phyloP scores from a whole-genome alignment of 1,284 basidiomycete genomes.

The Schizophyllum amplum region DNA sequence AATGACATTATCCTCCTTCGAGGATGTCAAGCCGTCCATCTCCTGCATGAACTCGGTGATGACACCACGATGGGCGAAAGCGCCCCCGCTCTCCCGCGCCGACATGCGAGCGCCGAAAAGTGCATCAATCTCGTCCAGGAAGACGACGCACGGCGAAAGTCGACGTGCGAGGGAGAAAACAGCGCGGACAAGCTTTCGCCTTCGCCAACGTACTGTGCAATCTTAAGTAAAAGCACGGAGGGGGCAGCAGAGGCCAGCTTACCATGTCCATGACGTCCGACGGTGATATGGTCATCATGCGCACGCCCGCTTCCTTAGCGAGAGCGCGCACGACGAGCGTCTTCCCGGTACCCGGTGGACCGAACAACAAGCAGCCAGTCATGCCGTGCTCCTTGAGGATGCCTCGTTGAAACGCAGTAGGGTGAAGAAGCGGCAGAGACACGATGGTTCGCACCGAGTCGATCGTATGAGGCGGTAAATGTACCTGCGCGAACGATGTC shows the following conservation, averaged over 20 bases:
- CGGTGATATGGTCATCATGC: slow-evolving; percentile 80
- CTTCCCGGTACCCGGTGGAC: slow-evolving; percentile 90
- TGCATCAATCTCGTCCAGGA: slow-evolving; percentile 94
- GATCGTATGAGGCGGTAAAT: slow-evolving; percentile 77
- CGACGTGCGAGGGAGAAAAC: slow-evolving; percentile 86
- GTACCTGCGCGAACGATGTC: slow-evolving; percentile 84
- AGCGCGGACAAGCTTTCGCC: slow-evolving; percentile 88
- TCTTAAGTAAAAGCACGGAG: slow-evolving; percentile 10
- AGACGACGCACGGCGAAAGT: slow-evolving; percentile 89
- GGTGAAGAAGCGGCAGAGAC: slow-evolving; percentile 85
- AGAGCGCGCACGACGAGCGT: slow-evolving; percentile 86
- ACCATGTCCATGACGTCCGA: slow-evolving; percentile 90
- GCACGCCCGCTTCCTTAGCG: slow-evolving; percentile 84
- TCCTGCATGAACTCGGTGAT: slow-evolving; percentile 98
- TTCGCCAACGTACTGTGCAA: slow-evolving; percentile 79
- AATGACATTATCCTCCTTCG: slow-evolving; percentile 76
- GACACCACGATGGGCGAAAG: slow-evolving; percentile 75
- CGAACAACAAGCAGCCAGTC: slow-evolving; percentile 83
- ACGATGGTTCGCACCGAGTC: slow-evolving; percentile 88
- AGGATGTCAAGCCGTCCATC: slow-evolving; percentile 89
- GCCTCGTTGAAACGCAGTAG: slow-evolving; percentile 84
- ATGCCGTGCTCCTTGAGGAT: slow-evolving; percentile 88
- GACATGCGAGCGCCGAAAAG: slow-evolving; percentile 86
- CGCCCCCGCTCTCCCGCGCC: slow-evolving; percentile 74
- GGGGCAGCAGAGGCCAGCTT: slow-evolving; percentile 11